Evolutionary conservation across 2,329 filamentous ascomycete genomes (phyloP).

Genomic region (Arthroderma sp.): DNA sequence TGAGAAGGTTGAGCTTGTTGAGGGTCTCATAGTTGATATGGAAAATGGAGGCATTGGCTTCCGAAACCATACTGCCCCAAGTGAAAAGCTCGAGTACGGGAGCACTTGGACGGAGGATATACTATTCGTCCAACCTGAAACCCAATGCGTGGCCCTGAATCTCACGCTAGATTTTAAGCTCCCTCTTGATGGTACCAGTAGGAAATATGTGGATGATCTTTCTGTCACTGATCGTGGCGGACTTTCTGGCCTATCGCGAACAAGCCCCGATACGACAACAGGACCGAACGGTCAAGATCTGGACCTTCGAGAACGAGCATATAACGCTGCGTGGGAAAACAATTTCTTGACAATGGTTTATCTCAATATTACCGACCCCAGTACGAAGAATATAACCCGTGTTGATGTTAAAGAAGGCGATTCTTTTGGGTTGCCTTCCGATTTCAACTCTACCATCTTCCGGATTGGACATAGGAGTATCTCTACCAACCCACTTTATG

Average conservation of each 20-base stretch:
- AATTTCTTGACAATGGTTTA: slow-evolving; percentile 29
- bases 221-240: slow-evolving; percentile 32
- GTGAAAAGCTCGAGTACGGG: slow-evolving; percentile 18
- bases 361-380: slow-evolving; percentile 26
- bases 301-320: slow-evolving; percentile 28
- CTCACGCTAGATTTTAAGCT: slow-evolving; percentile 30
- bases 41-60: slow-evolving; percentile 32
- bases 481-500: slow-evolving; percentile 2
- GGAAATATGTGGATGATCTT: slow-evolving; percentile 12
- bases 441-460: slow-evolving; percentile 2
- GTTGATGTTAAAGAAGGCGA: slow-evolving; percentile 1
- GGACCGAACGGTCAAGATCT: slow-evolving; percentile 18
- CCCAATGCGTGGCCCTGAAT: slow-evolving; percentile 30
- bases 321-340: slow-evolving; percentile 31
- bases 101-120: slow-evolving; percentile 36
- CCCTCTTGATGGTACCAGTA: slow-evolving; percentile 2
- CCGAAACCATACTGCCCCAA: slow-evolving; percentile 33
- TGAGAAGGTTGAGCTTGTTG: slow-evolving; percentile 22
- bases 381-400: slow-evolving; percentile 2
- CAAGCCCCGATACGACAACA: neutral
- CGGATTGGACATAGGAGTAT: slow-evolving; percentile 3
- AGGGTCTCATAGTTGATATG: slow-evolving; percentile 34
- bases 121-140: slow-evolving; percentile 35
- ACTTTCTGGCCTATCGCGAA: slow-evolving; percentile 16
- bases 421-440: slow-evolving; percentile 2